Conservation (phyloP, 2,329 filamentous ascomycete genomes). For the Zelopaecilomyces penicillatus region DNA sequence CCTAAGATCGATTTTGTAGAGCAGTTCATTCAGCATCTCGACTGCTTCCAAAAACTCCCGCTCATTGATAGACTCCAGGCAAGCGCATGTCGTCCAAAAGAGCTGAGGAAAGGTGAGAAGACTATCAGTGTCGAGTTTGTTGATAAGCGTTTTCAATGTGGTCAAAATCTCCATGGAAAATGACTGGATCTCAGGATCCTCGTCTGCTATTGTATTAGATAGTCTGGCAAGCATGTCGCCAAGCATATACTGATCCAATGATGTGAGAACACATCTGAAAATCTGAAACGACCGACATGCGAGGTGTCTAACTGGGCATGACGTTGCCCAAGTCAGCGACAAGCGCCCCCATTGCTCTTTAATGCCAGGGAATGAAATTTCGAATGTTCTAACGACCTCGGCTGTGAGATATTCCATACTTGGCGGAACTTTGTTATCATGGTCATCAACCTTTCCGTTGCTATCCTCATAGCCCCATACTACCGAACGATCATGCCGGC, state of each 20-base stretch:
- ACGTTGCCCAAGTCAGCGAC: constrained; percentile 91
- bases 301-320: constrained; percentile 87
- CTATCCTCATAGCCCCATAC: constrained; percentile 94
- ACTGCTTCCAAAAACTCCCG: constrained; percentile 86
- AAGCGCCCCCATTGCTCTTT: constrained; percentile 87
- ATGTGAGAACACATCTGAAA: constrained; percentile 87
- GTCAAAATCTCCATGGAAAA: constrained; percentile 98
- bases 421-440: constrained; percentile 71
- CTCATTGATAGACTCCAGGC: constrained; percentile 93
- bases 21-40: constrained; percentile 79
- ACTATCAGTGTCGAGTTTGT: constrained; percentile 69
- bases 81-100: constrained; percentile 97
- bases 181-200: constrained; percentile 87
- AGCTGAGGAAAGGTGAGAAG: constrained; percentile 86
- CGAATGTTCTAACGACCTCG: constrained; percentile 78
- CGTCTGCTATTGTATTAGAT: constrained; percentile 94
- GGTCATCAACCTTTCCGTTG: constrained; percentile 66
- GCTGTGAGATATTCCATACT: constrained; percentile 80
- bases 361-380: constrained; percentile 73
- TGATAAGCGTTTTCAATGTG: constrained; percentile 84
- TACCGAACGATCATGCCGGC: constrained; percentile 73
- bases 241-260: constrained; percentile 85
- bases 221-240: constrained; percentile 92
- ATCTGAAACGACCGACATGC: constrained; percentile 97
- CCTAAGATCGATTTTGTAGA: constrained; percentile 75